A percentile compares a stretch with the other conserved stretches of the same genome.
These are phyloP conservation scores for Boletus barrowsii DNA, from an alignment of 768 basidiomycete species.

Conservation along the genomic window DNA sequence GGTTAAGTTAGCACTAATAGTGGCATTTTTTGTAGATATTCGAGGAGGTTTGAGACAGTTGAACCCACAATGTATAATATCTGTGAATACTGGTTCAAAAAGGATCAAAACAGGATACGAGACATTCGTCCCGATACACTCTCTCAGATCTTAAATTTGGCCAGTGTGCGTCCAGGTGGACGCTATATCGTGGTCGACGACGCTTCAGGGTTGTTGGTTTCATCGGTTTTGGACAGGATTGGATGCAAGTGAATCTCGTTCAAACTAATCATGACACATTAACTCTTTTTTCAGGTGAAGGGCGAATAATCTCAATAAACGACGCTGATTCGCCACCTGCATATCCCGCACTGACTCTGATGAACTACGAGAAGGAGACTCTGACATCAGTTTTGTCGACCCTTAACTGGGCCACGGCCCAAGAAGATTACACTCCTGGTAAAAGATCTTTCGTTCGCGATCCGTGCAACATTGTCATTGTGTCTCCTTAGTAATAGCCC, in stretches of 20 bases:
- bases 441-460: slow-evolving; percentile 15
- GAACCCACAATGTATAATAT: slow-evolving; percentile 87
- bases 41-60: slow-evolving; percentile 81
- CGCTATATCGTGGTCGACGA: slow-evolving; percentile 89
- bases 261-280: background rate
- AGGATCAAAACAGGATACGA: slow-evolving; percentile 77
- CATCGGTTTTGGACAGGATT: slow-evolving; percentile 81
- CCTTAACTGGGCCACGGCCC: slow-evolving; percentile 89
- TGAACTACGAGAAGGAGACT: slow-evolving; percentile 75
- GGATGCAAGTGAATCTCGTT: slow-evolving; percentile 52
- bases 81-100: slow-evolving; percentile 83
- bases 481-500: slow-evolving; percentile 47
- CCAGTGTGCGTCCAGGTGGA: slow-evolving; percentile 84
- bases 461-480: slow-evolving; percentile 1
- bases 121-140: slow-evolving; percentile 85
- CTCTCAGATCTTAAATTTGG: slow-evolving; percentile 82
- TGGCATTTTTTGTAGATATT: slow-evolving; percentile 54
- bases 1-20: background rate
- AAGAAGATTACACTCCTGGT: slow-evolving; percentile 73
- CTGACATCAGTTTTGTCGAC: slow-evolving; percentile 56
- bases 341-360: slow-evolving; percentile 74
- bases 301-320: slow-evolving; percentile 78
- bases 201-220: slow-evolving; percentile 82
- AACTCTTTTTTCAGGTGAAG: slow-evolving; percentile 53
- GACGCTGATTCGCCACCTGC: slow-evolving; percentile 92